These are phyloP conservation scores for Achaetomium macrosporum DNA, from an alignment of 2,329 filamentous ascomycete species.

Conservation along the genomic window DNA sequence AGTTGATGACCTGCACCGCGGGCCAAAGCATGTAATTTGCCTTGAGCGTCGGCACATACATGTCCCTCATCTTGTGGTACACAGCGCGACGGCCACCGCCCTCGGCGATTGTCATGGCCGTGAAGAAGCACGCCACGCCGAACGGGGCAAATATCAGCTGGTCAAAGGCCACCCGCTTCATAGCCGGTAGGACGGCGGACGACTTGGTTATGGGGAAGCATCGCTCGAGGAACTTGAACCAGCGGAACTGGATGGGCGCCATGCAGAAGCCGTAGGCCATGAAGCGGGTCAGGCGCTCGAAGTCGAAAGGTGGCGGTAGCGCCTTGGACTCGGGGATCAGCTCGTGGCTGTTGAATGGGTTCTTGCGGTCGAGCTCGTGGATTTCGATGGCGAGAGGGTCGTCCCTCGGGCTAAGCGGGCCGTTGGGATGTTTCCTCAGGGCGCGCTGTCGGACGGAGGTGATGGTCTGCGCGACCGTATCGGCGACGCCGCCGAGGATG, in stretches of 20 bases:
- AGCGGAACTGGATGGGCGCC: slow-evolving; percentile 91
- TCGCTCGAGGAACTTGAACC: slow-evolving; percentile 81
- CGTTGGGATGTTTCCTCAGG: slow-evolving; percentile 52
- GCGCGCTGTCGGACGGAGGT: slow-evolving; percentile 71
- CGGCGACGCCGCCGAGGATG: slow-evolving; percentile 88
- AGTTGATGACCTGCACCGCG: slow-evolving; percentile 92
- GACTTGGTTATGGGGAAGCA: slow-evolving; percentile 81
- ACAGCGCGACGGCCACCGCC: slow-evolving; percentile 80
- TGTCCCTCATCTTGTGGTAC: slow-evolving; percentile 78
- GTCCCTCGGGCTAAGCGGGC: slow-evolving; percentile 54
- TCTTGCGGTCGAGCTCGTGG: slow-evolving; percentile 77
- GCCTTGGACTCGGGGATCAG: slow-evolving; percentile 58
- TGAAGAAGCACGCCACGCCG: slow-evolving; percentile 83
- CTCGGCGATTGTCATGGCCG: slow-evolving; percentile 92
- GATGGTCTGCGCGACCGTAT: slow-evolving; percentile 91
- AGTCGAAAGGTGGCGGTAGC: slow-evolving; percentile 83
- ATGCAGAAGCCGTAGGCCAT: slow-evolving; percentile 97
- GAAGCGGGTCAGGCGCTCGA: slow-evolving; percentile 87
- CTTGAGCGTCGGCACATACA: slow-evolving; percentile 90
- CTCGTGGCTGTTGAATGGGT: slow-evolving; percentile 59
- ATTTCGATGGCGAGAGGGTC: slow-evolving; percentile 82
- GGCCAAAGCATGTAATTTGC: slow-evolving; percentile 96
- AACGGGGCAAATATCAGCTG: slow-evolving; percentile 90
- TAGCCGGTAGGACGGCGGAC: slow-evolving; percentile 65
- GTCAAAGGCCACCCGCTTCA: slow-evolving; percentile 89